Base-by-base conservation (phyloP, 2,329 filamentous ascomycete genomes). In the Bertia moriformis region DNA sequence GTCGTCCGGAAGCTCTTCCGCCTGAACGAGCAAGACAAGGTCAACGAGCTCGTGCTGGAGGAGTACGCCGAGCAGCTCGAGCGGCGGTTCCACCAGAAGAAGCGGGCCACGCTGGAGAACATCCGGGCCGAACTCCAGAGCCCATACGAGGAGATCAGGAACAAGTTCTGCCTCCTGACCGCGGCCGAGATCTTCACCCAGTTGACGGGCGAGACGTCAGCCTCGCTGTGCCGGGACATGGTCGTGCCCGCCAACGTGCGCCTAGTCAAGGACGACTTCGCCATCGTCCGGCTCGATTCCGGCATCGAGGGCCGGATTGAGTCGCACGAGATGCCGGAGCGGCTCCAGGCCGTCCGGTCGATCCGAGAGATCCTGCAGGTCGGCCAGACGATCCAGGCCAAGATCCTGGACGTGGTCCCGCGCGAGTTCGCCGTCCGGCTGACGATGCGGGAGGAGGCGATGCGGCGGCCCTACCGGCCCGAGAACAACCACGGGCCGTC, bases 21-120 rank as follows among this genome's bases (percentile, higher is more conserved):
- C 52, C 87, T 96, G 41, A 85, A 94, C 38, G 83, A 87, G 47
- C 85, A 93, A 49, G 89, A 96, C 51, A 84, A 88, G 52, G 87
- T 98, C 53, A 94, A 96, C 51, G 91, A 98, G 52, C 69, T 98
- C 36, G 87, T 95, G 43, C 69, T 98, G 3, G 91, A 98, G 58
- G 87, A 96, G 57, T 98, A 98, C 51, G 91, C 91, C 1, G 86
- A 93, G 51, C 89, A 98, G 63, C 68, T 98, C 45, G 83, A 94
- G 62, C 80, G 74, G 47, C 93, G 94, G 50, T 88, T 94, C 55
- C 86, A 86, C 50, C 88, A 95, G 56, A 78, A 83, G 47, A 98
- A 98, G 66, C 84, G 91, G 41, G 89, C 89, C 1, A 98, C 91
- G 1, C 69, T 98, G 10, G 91, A 98, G 59, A 93, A 87, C 0